A percentile compares a stretch with the other conserved stretches of the same genome.
phyloP scores from a whole-genome alignment of 768 basidiomycete genomes.

The Scleroderma citrinum region DNA sequence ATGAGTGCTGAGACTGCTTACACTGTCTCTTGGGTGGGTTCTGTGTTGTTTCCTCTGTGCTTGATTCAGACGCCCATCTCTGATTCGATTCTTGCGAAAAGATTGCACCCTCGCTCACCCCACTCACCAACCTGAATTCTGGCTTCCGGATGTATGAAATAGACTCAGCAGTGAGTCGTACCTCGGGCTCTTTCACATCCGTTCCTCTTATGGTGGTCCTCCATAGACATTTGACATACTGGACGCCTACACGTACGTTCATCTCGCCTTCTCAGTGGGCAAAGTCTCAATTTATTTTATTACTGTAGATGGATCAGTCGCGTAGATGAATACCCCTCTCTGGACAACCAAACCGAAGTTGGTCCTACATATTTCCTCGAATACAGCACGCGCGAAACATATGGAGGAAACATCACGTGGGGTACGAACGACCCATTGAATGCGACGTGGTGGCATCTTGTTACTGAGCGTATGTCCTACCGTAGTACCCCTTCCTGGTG shows the following conservation, averaged over 20 bases:
- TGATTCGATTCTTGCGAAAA: background rate
- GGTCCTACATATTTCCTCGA: constrained; percentile 58
- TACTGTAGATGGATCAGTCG: constrained; percentile 55
- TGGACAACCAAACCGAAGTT: constrained; percentile 48
- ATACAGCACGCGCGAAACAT: constrained; percentile 64
- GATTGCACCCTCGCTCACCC: constrained; percentile 54
- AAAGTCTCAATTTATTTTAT: background rate
- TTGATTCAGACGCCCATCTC: background rate
- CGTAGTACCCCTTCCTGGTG: background rate
- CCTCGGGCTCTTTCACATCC: background rate
- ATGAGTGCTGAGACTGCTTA: constrained; percentile 50
- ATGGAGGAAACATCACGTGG: constrained; percentile 53
- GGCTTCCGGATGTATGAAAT: constrained; percentile 51
- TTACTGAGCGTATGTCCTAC: constrained; percentile 52
- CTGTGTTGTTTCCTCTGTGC: background rate
- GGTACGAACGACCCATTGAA: constrained; percentile 58
- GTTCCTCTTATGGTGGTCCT: background rate
- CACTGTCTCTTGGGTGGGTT: constrained; percentile 41
- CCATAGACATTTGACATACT: constrained; percentile 64
- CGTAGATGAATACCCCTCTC: constrained; percentile 48
- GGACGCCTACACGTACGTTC: constrained; percentile 64
- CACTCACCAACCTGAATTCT: constrained; percentile 62
- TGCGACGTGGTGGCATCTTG: constrained; percentile 75
- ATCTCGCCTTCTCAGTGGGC: background rate
- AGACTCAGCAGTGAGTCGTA: constrained; percentile 27